Conservation (phyloP, 805 yeast genomes). For the Debaryomyces castellii region DNA sequence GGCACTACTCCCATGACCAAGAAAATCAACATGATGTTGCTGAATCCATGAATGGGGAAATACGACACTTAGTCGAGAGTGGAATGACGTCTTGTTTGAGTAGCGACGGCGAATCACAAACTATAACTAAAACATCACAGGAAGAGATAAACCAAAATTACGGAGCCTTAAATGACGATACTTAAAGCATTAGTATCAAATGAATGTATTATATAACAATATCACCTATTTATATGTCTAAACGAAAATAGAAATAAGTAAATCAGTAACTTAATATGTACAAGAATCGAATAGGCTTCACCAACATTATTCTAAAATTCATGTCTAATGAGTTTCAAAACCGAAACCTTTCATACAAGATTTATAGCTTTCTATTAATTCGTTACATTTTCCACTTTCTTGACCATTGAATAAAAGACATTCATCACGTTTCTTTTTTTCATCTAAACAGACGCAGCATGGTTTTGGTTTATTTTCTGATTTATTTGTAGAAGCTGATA, state of each 20-base stretch:
- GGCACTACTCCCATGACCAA: constrained; percentile 13
- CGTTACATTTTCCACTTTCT: constrained; percentile 79
- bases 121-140: neutral
- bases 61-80: neutral
- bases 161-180: neutral
- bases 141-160: neutral
- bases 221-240: neutral
- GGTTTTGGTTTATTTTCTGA: constrained; percentile 74
- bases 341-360: constrained; percentile 92
- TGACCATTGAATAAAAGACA: constrained; percentile 81
- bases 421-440: constrained; percentile 80
- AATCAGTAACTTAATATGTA: neutral
- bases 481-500: neutral
- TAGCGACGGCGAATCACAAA: neutral
- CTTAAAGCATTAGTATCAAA: neutral
- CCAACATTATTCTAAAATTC: neutral
- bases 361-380: constrained; percentile 71
- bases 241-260: neutral
- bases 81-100: neutral
- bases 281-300: neutral
- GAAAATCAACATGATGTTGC: constrained; percentile 6
- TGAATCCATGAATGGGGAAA: neutral
- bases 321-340: constrained; percentile 45
- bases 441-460: constrained; percentile 91
- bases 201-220: neutral